phyloP scores from a whole-genome alignment of 495 filamentous ascomycete genomes.

The Penicillium subrubescens region DNA sequence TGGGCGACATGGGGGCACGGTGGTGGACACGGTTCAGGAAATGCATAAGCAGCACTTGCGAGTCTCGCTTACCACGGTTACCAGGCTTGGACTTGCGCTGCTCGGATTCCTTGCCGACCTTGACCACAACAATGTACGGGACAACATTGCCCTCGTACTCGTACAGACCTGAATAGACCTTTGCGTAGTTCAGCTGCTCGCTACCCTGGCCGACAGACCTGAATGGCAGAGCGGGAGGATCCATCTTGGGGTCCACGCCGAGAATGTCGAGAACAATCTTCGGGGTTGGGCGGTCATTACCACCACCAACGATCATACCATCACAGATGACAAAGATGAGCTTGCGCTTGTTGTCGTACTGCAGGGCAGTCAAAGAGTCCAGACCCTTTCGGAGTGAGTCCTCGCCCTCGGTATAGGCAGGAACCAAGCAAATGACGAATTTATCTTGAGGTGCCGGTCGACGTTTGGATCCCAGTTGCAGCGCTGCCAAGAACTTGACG shows the following conservation, averaged over 20 bases:
- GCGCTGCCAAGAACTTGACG: constrained; percentile 88
- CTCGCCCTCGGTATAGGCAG: constrained; percentile 97
- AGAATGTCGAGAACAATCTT: constrained; percentile 98
- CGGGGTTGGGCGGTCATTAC: constrained; percentile 94
- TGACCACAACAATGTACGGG: constrained; percentile 93
- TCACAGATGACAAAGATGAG: constrained; percentile 92
- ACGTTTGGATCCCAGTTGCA: constrained; percentile 91
- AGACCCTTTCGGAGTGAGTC: constrained; percentile 89
- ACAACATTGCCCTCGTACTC: constrained; percentile 98
- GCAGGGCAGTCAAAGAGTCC: constrained; percentile 89
- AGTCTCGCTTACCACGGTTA: constrained; percentile 97
- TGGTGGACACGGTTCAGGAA: constrained; percentile 99
- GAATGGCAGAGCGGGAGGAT: constrained; percentile 91
- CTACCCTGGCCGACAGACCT: constrained; percentile 86
- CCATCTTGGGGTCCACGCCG: constrained; percentile 94
- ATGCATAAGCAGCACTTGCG: constrained; percentile 78
- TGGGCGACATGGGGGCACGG: constrained; percentile 86
- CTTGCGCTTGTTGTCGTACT: constrained; percentile 99
- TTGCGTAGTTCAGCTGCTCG: constrained; percentile 96
- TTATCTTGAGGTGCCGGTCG: constrained; percentile 92
- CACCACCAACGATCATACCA: constrained; percentile 94
- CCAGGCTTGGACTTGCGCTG: constrained; percentile 90
- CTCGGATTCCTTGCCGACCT: constrained; percentile 95
- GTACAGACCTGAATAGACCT: constrained; percentile 97
- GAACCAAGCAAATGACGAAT: constrained; percentile 97